Evolutionary conservation across 352 stramenopile genomes (phyloP).

Genomic region (Phytopythium ostracodes): DNA sequence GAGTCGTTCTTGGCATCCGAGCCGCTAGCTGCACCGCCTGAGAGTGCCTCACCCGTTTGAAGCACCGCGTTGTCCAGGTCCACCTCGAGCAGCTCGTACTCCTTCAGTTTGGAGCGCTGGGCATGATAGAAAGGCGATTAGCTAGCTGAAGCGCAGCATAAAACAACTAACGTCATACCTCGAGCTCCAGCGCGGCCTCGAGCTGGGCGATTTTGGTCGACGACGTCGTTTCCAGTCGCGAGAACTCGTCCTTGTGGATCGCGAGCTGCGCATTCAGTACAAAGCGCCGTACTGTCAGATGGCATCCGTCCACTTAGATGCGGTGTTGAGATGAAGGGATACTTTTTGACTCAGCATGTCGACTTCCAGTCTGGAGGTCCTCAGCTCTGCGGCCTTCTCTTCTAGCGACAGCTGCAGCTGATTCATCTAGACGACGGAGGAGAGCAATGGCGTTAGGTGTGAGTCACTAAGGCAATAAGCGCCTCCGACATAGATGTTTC

Average conservation of each 20-base stretch:
- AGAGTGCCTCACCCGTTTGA: conserved; percentile 47
- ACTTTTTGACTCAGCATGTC: conserved; percentile 80
- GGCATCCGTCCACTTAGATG: too few relatives aligned
- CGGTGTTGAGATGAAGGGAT: background rate
- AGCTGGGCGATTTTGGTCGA: conserved; percentile 56
- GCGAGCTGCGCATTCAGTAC: conserved; percentile 36
- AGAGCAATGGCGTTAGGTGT: too few relatives aligned
- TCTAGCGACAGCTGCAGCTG: conserved; percentile 61
- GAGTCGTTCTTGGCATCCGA: background rate
- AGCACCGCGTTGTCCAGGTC: conserved; percentile 66
- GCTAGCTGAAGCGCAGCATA: background rate
- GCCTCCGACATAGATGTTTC: too few relatives aligned
- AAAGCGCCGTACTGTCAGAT: too few relatives aligned
- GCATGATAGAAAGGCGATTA: background rate
- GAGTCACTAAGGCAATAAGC: too few relatives aligned
- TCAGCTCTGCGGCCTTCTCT: conserved; percentile 36
- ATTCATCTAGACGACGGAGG: conserved; percentile 29
- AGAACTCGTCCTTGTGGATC: conserved; percentile 68
- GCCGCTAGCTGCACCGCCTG: background rate
- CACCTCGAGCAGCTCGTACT: conserved; percentile 74
- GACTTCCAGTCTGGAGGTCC: conserved; percentile 33
- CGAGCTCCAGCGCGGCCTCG: conserved; percentile 43
- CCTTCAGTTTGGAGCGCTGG: conserved; percentile 52
- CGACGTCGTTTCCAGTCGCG: conserved; percentile 59
- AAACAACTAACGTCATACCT: conserved; percentile 14